phyloP scores from a whole-genome alignment of 192 early-diverging fungal genomes.

The Coemansia guatemalensis region DNA sequence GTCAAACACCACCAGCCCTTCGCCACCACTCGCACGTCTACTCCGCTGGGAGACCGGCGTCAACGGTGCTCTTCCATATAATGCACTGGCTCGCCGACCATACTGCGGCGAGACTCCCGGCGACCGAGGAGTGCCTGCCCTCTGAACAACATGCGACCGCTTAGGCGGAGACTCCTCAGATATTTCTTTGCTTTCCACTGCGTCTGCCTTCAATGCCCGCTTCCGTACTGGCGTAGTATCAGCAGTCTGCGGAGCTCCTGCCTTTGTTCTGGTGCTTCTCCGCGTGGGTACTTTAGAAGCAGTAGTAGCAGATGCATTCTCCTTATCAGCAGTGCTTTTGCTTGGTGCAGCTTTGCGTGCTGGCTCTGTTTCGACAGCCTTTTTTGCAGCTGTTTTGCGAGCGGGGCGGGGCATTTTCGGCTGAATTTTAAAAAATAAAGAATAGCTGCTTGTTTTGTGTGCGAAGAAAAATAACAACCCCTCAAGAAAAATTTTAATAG shows the following conservation, averaged over 20 bases:
- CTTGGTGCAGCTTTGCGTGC: too few relatives aligned
- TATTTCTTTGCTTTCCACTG: background rate
- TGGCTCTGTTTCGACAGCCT: too few relatives aligned
- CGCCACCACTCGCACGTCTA: conserved; percentile 4
- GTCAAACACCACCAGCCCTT: conserved; percentile 17
- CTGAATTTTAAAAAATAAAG: conserved; percentile 6
- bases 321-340: too few relatives aligned
- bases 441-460: background rate
- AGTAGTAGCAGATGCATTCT: too few relatives aligned
- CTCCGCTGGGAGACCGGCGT: background rate
- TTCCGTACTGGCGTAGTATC: background rate
- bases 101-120: conserved; percentile 19
- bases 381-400: conserved; percentile 3
- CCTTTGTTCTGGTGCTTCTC: background rate
- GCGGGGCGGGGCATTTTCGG: conserved; percentile 18
- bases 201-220: background rate
- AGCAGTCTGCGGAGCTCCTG: background rate
- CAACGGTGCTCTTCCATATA: conserved; percentile 8
- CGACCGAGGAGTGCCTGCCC: background rate
- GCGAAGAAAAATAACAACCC: too few relatives aligned
- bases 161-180: background rate
- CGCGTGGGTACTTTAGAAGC: too few relatives aligned
- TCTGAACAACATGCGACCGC: background rate
- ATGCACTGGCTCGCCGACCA: conserved; percentile 18
- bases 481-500: too few relatives aligned